These are phyloP conservation scores for Elsinoe ampelina DNA, from an alignment of 2,329 filamentous ascomycete species.

Conservation along the genomic window DNA sequence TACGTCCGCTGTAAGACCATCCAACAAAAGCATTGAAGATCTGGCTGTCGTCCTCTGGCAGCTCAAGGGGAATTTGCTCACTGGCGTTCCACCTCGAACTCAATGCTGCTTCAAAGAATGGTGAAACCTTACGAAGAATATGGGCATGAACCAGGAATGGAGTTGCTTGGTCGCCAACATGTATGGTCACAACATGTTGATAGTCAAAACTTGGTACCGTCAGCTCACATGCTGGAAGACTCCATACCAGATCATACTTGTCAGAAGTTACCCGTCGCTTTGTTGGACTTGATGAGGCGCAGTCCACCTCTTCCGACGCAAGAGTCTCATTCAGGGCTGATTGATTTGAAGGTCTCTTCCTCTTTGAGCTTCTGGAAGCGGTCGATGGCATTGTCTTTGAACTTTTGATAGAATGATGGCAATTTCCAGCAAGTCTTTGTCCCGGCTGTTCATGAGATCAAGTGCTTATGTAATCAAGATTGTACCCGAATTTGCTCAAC, in stretches of 20 bases:
- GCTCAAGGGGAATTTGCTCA: neutral
- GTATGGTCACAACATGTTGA: neutral
- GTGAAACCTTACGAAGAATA: neutral
- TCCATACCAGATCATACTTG: neutral
- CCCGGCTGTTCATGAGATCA: neutral
- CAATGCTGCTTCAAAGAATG: neutral
- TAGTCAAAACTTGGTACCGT: neutral
- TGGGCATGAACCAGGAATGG: neutral
- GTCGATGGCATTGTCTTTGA: neutral
- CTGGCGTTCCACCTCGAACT: slow-evolving; percentile 1
- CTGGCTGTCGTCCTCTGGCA: slow-evolving; percentile 7
- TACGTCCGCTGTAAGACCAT: slow-evolving; percentile 1
- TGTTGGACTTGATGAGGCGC: neutral
- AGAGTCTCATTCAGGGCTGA: neutral
- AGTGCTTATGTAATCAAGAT: neutral
- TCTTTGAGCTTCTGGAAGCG: neutral
- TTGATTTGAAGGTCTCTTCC: neutral
- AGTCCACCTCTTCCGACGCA: neutral
- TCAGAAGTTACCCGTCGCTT: neutral
- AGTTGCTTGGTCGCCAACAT: neutral
- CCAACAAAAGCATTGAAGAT: slow-evolving; percentile 7
- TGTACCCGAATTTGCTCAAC: neutral
- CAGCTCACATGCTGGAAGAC: neutral
- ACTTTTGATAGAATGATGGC: neutral
- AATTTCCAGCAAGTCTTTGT: neutral